These are phyloP conservation scores for Gossypium raimondii DNA, from an alignment of 345 rosid genomes.

Conservation along the genomic window DNA sequence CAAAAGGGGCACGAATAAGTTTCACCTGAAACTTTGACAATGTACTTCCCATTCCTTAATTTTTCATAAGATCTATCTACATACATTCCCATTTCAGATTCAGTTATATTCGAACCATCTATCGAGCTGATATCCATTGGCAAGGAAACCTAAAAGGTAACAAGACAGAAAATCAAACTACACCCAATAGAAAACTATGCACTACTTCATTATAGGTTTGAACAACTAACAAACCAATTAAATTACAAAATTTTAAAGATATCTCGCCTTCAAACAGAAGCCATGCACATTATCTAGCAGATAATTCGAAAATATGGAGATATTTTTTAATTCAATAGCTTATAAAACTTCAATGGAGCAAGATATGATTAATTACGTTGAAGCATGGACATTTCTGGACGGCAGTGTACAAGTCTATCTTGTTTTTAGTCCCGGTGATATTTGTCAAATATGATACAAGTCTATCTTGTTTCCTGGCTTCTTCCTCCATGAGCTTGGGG, in stretches of 20 bases:
- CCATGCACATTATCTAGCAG: not conserved
- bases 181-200: not conserved
- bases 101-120: conserved; percentile 37
- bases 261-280: not conserved
- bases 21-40: conserved; percentile 48
- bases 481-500: conserved; percentile 76
- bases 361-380: not conserved
- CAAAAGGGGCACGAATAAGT: conserved; percentile 77
- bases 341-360: not conserved
- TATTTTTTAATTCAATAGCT: not conserved
- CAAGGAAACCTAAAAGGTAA: conserved; percentile 10
- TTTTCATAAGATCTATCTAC: conserved; percentile 25
- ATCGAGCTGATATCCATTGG: conserved; percentile 23
- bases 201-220: not conserved
- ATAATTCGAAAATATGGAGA: not conserved
- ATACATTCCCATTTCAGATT: conserved; percentile 43
- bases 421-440: conserved; percentile 47
- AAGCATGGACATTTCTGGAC: not conserved
- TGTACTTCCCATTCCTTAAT: conserved; percentile 62
- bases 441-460: conserved; percentile 55
- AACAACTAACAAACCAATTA: not conserved
- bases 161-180: conserved; percentile 2
- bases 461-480: conserved; percentile 66
- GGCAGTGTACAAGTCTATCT: not conserved
- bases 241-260: not conserved